A percentile compares a stretch with the other conserved stretches of the same genome.
These are phyloP conservation scores for Uronychia binucleata DNA, from an alignment of 73 alveolate species.

Conservation along the genomic window DNA sequence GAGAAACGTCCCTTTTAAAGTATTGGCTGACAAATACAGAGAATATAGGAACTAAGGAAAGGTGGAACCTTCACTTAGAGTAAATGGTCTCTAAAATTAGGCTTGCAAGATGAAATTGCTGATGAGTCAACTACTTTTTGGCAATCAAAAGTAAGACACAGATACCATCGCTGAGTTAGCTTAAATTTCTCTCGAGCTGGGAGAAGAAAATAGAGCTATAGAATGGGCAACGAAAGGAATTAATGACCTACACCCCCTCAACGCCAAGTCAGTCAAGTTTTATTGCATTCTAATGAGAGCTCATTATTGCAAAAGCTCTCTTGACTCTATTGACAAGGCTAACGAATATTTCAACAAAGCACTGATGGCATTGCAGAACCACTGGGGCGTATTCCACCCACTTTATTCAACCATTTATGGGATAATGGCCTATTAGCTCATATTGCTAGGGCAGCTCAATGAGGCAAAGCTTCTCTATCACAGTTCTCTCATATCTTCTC, in stretches of 20 bases:
- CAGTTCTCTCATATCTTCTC: constrained; percentile 59
- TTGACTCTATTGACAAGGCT: constrained; percentile 21
- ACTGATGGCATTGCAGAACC: constrained; percentile 54
- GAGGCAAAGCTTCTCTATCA: constrained; percentile 67
- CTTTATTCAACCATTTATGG: constrained; percentile 73
- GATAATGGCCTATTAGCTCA: constrained; percentile 67
- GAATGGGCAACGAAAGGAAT: constrained; percentile 49
- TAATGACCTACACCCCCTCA: constrained; percentile 33
- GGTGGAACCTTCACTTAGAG: constrained; percentile 43
- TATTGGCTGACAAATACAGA: constrained; percentile 40
- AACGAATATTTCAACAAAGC: constrained; percentile 67
- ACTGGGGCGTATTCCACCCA: constrained; percentile 84
- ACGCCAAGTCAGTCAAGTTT: constrained; percentile 63
- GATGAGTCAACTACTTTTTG: constrained; percentile 37
- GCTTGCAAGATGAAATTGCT: constrained; percentile 50
- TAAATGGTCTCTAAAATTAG: no score
- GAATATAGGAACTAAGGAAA: constrained; percentile 47
- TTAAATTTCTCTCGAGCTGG: constrained; percentile 53
- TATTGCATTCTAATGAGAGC: constrained; percentile 73
- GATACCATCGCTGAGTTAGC: constrained; percentile 58
- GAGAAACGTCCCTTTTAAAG: constrained; percentile 56
- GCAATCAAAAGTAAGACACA: constrained; percentile 24
- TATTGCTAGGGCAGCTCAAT: constrained; percentile 50
- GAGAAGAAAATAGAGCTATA: constrained; percentile 50
- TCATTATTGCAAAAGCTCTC: constrained; percentile 28